A percentile compares a stretch with the other conserved stretches of the same genome.
These are phyloP conservation scores for Beauveria caledonica DNA, from an alignment of 2,329 filamentous ascomycete species.

Conservation along the genomic window DNA sequence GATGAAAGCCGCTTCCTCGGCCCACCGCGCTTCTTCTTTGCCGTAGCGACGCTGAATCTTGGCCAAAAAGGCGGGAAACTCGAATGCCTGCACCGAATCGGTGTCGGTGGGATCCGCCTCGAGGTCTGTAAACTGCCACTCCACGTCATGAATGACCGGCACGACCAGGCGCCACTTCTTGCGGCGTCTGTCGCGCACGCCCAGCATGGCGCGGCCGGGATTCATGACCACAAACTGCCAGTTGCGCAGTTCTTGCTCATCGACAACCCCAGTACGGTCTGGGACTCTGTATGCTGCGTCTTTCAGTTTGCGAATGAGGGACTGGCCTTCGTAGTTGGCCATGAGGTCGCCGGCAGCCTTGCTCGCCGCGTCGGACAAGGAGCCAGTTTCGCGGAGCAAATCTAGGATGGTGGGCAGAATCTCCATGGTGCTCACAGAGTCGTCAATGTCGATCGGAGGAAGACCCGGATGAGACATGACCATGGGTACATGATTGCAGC, in stretches of 20 bases:
- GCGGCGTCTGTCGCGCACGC: conserved; percentile 15
- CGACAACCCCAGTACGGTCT: conserved; percentile 9
- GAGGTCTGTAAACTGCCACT: conserved; percentile 11
- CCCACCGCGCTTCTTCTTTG: conserved; percentile 1
- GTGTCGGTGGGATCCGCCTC: conserved; percentile 8
- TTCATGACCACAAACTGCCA: conserved; percentile 22
- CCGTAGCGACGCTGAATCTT: not conserved
- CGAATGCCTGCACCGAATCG: conserved; percentile 8
- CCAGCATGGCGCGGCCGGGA: conserved; percentile 18
- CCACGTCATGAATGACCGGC: conserved; percentile 17
- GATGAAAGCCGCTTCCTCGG: conserved; percentile 24
- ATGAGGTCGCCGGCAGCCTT: conserved; percentile 22
- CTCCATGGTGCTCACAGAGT: conserved; percentile 23
- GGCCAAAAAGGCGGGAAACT: not conserved
- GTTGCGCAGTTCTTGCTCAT: conserved; percentile 14
- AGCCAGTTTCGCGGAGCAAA: conserved; percentile 25
- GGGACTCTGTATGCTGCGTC: conserved; percentile 2
- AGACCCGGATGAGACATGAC: conserved; percentile 26
- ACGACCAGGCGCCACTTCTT: conserved; percentile 19
- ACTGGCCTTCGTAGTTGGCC: conserved; percentile 27
- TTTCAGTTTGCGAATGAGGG: conserved; percentile 22
- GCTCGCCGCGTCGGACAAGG: conserved; percentile 21
- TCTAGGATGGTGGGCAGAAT: conserved; percentile 28
- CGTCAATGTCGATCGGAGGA: conserved; percentile 22
- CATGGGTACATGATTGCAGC: conserved; percentile 25